Evolutionary conservation across 139 green algal species (phyloP).

Genomic region (Chlorella vulgaris): DNA sequence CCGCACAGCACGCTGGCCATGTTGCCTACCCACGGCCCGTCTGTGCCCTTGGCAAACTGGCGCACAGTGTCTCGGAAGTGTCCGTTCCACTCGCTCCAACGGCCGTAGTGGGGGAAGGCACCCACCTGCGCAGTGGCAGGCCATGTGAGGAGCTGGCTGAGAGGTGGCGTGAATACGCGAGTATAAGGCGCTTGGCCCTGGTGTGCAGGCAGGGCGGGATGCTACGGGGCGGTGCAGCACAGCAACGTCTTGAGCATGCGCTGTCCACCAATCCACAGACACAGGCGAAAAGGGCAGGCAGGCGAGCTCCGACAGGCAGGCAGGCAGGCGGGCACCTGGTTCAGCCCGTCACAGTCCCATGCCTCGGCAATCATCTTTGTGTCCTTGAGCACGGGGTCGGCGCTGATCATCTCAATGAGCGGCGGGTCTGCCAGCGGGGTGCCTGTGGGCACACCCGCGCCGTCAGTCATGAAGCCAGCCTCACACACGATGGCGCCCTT

Average conservation of each 20-base stretch:
- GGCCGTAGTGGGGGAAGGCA: slow-evolving; percentile 95
- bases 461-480: slow-evolving; percentile 67
- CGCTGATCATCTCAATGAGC: slow-evolving; percentile 88
- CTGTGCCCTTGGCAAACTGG: slow-evolving; percentile 91
- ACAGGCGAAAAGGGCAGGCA: neutral
- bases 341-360: slow-evolving; percentile 98
- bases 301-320: neutral
- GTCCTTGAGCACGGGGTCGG: slow-evolving; percentile 89
- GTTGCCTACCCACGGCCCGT: slow-evolving; percentile 78
- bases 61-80: slow-evolving; percentile 91
- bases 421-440: slow-evolving; percentile 90
- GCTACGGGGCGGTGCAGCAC: no score
- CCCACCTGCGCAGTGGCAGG: slow-evolving; percentile 76
- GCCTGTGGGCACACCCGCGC: slow-evolving; percentile 81
- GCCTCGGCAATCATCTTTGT: slow-evolving; percentile 98
- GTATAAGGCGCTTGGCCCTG: no score
- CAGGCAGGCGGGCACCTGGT: slow-evolving; percentile 78
- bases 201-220: no score
- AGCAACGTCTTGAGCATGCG: neutral
- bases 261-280: neutral
- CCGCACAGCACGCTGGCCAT: slow-evolving; percentile 85
- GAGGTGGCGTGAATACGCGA: no score
- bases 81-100: slow-evolving; percentile 99
- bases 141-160: no score
- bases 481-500: slow-evolving; percentile 24